Conservation (phyloP, 495 filamentous ascomycete genomes). For the Penicillium pancosmium region DNA sequence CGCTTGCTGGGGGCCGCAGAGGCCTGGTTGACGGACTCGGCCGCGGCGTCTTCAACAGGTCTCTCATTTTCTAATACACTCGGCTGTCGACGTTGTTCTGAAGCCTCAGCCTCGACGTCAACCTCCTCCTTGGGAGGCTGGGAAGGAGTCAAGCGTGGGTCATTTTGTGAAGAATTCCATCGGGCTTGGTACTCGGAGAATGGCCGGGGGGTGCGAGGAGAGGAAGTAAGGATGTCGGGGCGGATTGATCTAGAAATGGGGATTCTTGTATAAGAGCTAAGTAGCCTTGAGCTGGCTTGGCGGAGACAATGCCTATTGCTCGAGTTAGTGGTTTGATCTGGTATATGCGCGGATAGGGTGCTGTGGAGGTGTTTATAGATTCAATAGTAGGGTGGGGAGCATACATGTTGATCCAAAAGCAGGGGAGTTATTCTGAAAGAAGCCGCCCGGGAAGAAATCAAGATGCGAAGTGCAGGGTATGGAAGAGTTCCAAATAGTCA, state of each 20-base stretch:
- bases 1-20: neutral
- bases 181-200: constrained; percentile 17
- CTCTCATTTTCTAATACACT: neutral
- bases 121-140: neutral
- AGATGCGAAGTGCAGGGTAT: neutral
- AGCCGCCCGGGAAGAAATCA: neutral
- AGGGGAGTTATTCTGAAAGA: neutral
- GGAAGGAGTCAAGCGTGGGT: neutral
- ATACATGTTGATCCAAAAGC: neutral
- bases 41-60: neutral
- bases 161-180: constrained; percentile 23
- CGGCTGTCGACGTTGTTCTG: neutral
- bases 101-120: neutral
- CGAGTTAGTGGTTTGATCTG: constrained; percentile 13
- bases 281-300: constrained; percentile 58
- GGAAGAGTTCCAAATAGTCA: neutral
- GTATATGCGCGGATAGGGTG: neutral
- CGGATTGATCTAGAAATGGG: constrained; percentile 13
- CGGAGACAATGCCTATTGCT: constrained; percentile 48
- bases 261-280: constrained; percentile 15
- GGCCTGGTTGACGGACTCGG: constrained; percentile 15
- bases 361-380: neutral
- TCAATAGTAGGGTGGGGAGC: neutral
- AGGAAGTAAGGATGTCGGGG: neutral
- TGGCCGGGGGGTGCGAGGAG: constrained; percentile 7